phyloP scores from a whole-genome alignment of 176 grass and related monocot genomes.

The Secale cereale region DNA sequence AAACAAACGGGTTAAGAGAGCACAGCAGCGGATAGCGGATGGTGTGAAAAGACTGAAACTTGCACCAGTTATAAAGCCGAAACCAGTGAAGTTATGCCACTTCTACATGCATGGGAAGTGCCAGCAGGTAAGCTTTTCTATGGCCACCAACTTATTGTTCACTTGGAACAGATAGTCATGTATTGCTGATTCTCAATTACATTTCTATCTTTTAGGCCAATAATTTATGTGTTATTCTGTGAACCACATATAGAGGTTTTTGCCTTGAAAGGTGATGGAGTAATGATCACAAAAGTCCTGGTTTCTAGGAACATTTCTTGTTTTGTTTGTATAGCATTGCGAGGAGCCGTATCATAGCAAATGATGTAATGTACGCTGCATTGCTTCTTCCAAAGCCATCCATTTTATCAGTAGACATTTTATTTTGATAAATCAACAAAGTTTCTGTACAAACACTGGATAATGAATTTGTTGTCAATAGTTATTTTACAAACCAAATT shows the following conservation, averaged over 20 bases:
- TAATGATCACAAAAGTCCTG: background rate
- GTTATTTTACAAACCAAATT: background rate
- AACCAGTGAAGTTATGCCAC: constrained; percentile 57
- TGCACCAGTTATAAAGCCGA: constrained; percentile 61
- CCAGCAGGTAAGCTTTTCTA: constrained; percentile 50
- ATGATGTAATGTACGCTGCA: constrained; percentile 1
- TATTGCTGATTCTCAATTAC: background rate
- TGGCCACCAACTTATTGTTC: constrained; percentile 20
- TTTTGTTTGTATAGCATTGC: constrained; percentile 8
- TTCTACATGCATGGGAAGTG: constrained; percentile 84
- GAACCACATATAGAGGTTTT: background rate
- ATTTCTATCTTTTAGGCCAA: constrained; percentile 17
- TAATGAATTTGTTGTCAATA: background rate
- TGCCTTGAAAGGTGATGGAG: background rate
- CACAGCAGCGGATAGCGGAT: constrained; percentile 59
- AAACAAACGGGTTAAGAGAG: constrained; percentile 73
- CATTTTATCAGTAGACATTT: background rate
- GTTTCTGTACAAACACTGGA: background rate
- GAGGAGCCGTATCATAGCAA: background rate
- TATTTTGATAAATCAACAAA: constrained; percentile 3
- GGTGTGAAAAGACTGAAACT: constrained; percentile 82
- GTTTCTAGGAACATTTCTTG: background rate
- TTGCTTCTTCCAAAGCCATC: constrained; percentile 10
- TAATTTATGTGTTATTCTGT: constrained; percentile 1
- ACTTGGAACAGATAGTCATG: constrained; percentile 1